Percentiles rank a stretch among this genome's conserved stretches.
phyloP scores from a whole-genome alignment of 441 rosid species.

The Biscutella laevigata region DNA sequence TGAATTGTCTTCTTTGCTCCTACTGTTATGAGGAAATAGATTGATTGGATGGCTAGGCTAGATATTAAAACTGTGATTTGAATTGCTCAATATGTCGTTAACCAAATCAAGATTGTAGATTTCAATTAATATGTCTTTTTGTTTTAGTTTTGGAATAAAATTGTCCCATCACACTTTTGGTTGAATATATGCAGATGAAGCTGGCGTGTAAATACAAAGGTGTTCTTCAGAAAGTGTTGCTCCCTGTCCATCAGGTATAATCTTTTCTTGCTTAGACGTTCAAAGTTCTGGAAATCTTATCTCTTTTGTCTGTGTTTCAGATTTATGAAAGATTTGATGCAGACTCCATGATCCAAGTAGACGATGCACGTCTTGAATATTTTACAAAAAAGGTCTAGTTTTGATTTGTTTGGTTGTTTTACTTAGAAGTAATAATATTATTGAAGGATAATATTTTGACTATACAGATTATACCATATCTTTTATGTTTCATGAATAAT shows the following conservation, averaged over 20 bases:
- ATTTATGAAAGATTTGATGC: conserved; percentile 76
- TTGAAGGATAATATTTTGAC: conserved; percentile 1
- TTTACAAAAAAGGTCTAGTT: conserved; percentile 65
- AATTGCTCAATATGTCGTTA: not conserved
- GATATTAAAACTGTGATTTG: not conserved
- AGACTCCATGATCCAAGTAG: conserved; percentile 43
- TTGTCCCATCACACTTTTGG: not conserved
- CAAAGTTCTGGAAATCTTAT: not conserved
- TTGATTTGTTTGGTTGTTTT: not conserved
- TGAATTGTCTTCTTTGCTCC: not conserved
- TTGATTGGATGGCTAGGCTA: conserved; percentile 13
- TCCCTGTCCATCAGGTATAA: conserved; percentile 73
- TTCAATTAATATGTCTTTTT: conserved; percentile 2
- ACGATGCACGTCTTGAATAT: conserved; percentile 78
- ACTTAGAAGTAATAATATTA: too few species aligned
- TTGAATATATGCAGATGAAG: conserved; percentile 49
- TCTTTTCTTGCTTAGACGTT: not conserved
- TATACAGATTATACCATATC: too few species aligned
- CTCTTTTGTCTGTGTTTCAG: conserved; percentile 34
- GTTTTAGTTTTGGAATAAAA: not conserved
- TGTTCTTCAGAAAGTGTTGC: conserved; percentile 74
- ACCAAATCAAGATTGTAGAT: not conserved
- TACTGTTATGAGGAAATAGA: conserved; percentile 12
- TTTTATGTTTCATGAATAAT: too few species aligned
- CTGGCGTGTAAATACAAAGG: conserved; percentile 58